Evolutionary conservation across 2,329 filamentous ascomycete genomes (phyloP), one percentile per base, ranked within the genome.

Genomic region (Thelonectria rubi): DNA sequence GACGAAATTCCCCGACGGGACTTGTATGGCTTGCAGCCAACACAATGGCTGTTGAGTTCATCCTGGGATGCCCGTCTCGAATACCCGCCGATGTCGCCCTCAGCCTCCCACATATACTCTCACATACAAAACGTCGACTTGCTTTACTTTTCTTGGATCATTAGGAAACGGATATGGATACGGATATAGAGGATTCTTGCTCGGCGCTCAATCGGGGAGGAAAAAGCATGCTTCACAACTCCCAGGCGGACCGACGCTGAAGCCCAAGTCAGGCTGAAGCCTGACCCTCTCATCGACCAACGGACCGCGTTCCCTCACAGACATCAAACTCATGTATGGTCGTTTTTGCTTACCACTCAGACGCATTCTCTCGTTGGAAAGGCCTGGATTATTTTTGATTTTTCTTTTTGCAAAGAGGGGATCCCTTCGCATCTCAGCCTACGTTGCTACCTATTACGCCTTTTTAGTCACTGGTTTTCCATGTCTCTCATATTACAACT

Each of bases 161-260:
- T 34, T 45, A 63, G 52, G 63, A 48, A 58, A 47, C 42, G 53
- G 48, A 63, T 55, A 58, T 60, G 61, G 56, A 54, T 61, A 58
- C 56, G 52, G 64, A 67, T 67, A 71, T 70, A 66, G 67, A 71
- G 60, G 60, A 71, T 51, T 69, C 55, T 64, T 70, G 65, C 69
- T 71, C 67, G 69, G 64, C 67, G 65, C 61, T 58, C 12, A 51
- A 37, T 37, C 52, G 37, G 49, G 49, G 58, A 55, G 51, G 50
- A 54, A 39, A 42, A 56, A 55, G 46, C 20, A 58, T 58, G 61
- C 49, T 57, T 60, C 49, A 50, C 43, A 58, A 45, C 48, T 61
- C 57, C 48, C 30, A 54, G 48, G 48, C 49, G 30, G 52, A 61
- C 49, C 45, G 51, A 50, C 20, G 40, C 48, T 34, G 52, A 51